Base-by-base conservation (phyloP, 106 monocot genomes). In the Acorus calamus region DNA sequence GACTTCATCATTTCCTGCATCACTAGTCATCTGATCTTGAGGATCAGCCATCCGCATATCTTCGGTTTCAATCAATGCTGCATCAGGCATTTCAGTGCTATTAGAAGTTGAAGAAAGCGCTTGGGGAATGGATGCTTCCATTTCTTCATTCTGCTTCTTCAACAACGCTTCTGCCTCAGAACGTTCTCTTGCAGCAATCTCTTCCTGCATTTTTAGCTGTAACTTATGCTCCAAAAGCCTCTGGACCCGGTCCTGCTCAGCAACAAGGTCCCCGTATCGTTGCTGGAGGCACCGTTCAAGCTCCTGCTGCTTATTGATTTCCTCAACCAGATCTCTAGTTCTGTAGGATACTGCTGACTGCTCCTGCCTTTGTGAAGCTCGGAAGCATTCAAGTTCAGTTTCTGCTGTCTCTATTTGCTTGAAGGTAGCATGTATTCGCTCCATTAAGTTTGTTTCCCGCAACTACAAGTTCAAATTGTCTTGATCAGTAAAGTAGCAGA, bases 341-440 rank as follows among this genome's bases (percentile, higher is more conserved):
- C 94, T 74, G 66, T 76, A 84, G 5, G 86, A 72, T 57, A 84
- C 84, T 56, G 94, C 90, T 52, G 76, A n/a, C 1, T 74, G 62
- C 67, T 96, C 90, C 68, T 90, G 94, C 81, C 83, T 87, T 46
- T 83, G 79, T 50, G 87, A 78, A 48, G 71, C 77, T 70, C 76
- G 74, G 63, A 89, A 94, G 67, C 94, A 94, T 64, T 86, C 84
- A 42, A 86, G 79, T 73, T 94, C 94, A 8, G 86, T 89, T 61
- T 79, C 81, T 50, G 89, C 72, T 42, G 86, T 94, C 53, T 80
- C 80, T 79, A 86, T 74, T 71, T 89, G 94, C 72, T 89, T 94
- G 69, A 76, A 84, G 42, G 94, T 89, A 56, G 86, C 86, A 50
- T 89, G 84, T 10, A 84, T 73, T 71, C 89, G 89, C 42, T 84